Percentiles rank a stretch among this genome's conserved stretches.
Evolutionary conservation across 1,284 basidiomycete genomes (phyloP).

Genomic region (Leccinum griseonigrum): DNA sequence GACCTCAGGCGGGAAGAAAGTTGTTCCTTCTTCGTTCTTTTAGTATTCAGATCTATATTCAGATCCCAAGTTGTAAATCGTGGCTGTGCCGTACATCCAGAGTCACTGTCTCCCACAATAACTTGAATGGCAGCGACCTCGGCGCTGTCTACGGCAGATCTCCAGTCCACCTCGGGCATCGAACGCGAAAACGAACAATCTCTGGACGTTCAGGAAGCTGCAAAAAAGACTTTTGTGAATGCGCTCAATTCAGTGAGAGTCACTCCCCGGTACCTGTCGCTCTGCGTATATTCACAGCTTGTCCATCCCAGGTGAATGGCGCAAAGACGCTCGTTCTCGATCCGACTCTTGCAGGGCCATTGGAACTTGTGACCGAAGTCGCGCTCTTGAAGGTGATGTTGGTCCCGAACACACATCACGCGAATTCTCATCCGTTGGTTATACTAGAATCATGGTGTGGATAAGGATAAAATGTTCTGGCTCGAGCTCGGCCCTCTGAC

Average conservation of each 20-base stretch:
- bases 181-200: slow-evolving; percentile 37
- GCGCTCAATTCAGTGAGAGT: slow-evolving; percentile 74
- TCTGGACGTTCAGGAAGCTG: slow-evolving; percentile 72
- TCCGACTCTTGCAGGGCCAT: slow-evolving; percentile 82
- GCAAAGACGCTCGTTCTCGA: slow-evolving; percentile 96
- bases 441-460: slow-evolving; percentile 86
- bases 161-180: slow-evolving; percentile 24
- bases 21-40: too few relatives aligned
- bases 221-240: slow-evolving; percentile 73
- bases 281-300: slow-evolving; percentile 6
- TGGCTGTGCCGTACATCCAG: slow-evolving; percentile 27
- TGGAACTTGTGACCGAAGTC: slow-evolving; percentile 93
- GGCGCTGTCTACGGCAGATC: slow-evolving; percentile 22
- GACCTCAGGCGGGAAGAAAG: too few relatives aligned
- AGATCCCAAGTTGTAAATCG: slow-evolving; percentile 15
- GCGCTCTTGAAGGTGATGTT: slow-evolving; percentile 78
- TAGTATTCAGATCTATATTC: background rate
- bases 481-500: slow-evolving; percentile 85
- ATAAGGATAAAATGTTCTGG: slow-evolving; percentile 96
- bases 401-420: background rate
- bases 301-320: slow-evolving; percentile 75
- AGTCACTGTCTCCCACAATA: slow-evolving; percentile 1
- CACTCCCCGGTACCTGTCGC: background rate
- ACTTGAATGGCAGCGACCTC: slow-evolving; percentile 32
- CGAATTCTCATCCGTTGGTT: background rate